phyloP scores from a whole-genome alignment of 441 rosid genomes.

The Eutrema salsugineum region DNA sequence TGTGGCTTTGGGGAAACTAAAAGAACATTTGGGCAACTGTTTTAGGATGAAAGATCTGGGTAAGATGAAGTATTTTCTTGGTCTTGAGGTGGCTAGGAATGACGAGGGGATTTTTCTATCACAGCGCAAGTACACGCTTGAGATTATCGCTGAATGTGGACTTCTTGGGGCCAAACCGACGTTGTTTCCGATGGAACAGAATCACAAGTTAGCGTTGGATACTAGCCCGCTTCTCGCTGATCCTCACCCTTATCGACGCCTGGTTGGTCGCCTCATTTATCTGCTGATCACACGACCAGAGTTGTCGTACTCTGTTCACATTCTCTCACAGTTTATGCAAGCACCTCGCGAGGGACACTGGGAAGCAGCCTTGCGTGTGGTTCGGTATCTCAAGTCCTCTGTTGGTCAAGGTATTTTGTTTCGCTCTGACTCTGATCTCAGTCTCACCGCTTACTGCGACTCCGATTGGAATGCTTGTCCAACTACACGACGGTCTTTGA shows the following conservation, averaged over 20 bases:
- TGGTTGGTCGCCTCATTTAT: neutral
- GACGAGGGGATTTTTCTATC: neutral
- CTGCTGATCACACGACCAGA: neutral
- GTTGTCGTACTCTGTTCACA: neutral
- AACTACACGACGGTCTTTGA: neutral
- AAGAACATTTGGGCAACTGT: neutral
- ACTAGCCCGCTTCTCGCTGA: neutral
- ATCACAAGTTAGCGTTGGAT: neutral
- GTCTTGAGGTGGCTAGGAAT: neutral
- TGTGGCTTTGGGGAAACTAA: neutral
- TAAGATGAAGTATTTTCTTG: neutral
- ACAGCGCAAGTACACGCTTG: neutral
- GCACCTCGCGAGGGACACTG: neutral
- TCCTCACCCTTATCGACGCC: neutral
- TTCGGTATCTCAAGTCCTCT: neutral
- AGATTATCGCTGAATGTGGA: neutral
- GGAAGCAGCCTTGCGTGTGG: neutral
- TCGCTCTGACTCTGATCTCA: neutral
- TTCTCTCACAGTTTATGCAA: neutral
- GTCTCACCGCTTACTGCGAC: neutral
- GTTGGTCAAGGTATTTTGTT: neutral
- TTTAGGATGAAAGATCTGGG: neutral
- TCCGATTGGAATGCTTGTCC: neutral
- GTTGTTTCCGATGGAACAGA: neutral
- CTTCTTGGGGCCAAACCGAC: neutral